Conservation (phyloP, 345 rosid genomes). For the Acer campestre region DNA sequence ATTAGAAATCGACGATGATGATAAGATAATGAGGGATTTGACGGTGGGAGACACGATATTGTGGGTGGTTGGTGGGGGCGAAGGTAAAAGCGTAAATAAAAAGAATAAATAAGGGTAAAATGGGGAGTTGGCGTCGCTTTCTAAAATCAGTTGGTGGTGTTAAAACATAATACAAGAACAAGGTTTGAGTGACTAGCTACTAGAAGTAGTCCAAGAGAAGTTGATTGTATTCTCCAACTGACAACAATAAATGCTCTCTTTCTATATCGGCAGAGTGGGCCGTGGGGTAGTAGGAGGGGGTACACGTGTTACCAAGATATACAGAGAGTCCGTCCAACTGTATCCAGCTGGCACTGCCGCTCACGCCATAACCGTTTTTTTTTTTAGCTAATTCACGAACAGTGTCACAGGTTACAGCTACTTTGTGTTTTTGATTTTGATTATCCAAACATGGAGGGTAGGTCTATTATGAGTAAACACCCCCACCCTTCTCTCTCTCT, state of each 20-base stretch:
- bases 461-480: not conserved
- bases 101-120: not conserved
- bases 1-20: too few relatives aligned
- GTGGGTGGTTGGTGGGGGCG: not conserved
- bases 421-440: too few relatives aligned
- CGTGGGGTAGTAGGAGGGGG: not conserved
- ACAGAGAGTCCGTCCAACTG: conserved; percentile 21
- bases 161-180: too few relatives aligned
- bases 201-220: too few relatives aligned
- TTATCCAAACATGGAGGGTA: too few relatives aligned
- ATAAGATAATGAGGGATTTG: too few relatives aligned
- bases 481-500: not conserved
- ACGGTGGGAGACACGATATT: not conserved
- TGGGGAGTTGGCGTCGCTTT: not conserved
- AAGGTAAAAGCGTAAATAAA: not conserved
- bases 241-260: conserved; percentile 7
- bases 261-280: not conserved
- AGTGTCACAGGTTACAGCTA: not conserved
- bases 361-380: conserved; percentile 27
- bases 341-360: conserved; percentile 31
- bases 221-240: not conserved
- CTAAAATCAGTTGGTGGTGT: not conserved
- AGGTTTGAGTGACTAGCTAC: too few relatives aligned
- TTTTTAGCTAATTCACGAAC: not conserved
- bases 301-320: not conserved